Conservation (phyloP, 495 filamentous ascomycete genomes). For the Hypoxylon fragiforme region DNA sequence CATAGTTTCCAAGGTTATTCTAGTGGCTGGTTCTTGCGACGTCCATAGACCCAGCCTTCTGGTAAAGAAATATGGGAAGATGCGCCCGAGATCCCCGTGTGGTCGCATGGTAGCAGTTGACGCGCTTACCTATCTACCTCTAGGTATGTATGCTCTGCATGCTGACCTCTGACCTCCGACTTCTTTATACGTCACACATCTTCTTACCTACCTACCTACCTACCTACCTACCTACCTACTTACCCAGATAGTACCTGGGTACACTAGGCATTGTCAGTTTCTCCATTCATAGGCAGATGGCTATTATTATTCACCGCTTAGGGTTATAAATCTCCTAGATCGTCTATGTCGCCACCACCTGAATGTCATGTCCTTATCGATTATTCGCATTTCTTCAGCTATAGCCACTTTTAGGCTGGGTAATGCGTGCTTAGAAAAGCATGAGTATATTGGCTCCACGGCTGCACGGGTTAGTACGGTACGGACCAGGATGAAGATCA, state of each 20-base stretch:
- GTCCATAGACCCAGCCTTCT: conserved; percentile 6
- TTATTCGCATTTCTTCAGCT: conserved; percentile 36
- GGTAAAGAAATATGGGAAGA: conserved; percentile 16
- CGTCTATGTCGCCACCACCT: conserved; percentile 32
- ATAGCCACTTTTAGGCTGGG: conserved; percentile 32
- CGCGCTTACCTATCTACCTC: no score
- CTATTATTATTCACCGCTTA: conserved; percentile 29
- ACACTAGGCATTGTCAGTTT: no score
- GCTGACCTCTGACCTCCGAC: conserved; percentile 19
- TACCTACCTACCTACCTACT: no score
- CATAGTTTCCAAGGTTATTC: conserved; percentile 1
- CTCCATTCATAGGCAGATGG: no score
- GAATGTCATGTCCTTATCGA: conserved; percentile 10
- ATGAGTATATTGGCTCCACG: conserved; percentile 5
- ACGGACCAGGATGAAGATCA: conserved; percentile 10
- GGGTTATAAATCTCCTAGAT: conserved; percentile 21
- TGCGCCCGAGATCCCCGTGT: conserved; percentile 15
- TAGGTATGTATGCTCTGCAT: conserved; percentile 15
- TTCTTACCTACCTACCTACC: no score
- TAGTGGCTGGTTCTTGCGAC: conserved; percentile 14
- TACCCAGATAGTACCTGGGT: no score
- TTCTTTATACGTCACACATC: conserved; percentile 25
- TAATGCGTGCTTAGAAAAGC: conserved; percentile 6
- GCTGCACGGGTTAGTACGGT: neutral
- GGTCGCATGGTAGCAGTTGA: no score